Evolutionary conservation across 371 early-diverging fungal genomes (phyloP).

Genomic region (Batrachochytrium dendrobatidis): DNA sequence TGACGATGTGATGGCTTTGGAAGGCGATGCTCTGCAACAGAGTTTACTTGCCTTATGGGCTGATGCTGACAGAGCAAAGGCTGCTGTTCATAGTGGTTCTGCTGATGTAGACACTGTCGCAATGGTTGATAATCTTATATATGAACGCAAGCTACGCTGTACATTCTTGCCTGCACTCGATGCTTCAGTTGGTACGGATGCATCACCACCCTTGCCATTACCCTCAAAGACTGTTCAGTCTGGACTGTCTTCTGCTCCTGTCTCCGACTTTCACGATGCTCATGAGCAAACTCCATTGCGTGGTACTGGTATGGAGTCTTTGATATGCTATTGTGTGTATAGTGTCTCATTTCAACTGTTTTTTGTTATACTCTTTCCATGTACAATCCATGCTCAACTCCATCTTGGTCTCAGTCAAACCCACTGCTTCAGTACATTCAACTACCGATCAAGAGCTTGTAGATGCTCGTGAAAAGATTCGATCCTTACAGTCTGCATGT

Average conservation of each 20-base stretch:
- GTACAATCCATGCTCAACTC: too few relatives aligned
- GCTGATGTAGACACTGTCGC: background rate
- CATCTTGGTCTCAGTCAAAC: too few relatives aligned
- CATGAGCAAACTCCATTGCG: background rate
- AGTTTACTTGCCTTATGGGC: constrained; percentile 36
- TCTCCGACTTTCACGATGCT: background rate
- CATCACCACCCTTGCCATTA: constrained; percentile 10
- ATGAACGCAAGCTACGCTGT: constrained; percentile 37
- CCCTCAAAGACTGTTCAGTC: background rate
- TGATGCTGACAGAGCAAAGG: constrained; percentile 33
- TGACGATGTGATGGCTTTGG: constrained; percentile 18
- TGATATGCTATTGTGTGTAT: too few relatives aligned
- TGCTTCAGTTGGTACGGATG: background rate
- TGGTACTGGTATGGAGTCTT: too few relatives aligned
- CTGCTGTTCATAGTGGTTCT: constrained; percentile 23
- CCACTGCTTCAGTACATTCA: constrained; percentile 4
- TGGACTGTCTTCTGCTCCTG: background rate
- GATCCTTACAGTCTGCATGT: constrained; percentile 35
- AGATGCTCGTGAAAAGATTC: constrained; percentile 32
- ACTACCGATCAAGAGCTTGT: constrained; percentile 22
- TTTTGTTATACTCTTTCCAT: too few relatives aligned
- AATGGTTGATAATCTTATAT: constrained; percentile 17
- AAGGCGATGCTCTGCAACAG: constrained; percentile 17
- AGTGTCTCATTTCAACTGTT: too few relatives aligned
- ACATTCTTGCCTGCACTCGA: constrained; percentile 17